phyloP scores from a whole-genome alignment of 306 rosid genomes.

The Rubus idaeus region DNA sequence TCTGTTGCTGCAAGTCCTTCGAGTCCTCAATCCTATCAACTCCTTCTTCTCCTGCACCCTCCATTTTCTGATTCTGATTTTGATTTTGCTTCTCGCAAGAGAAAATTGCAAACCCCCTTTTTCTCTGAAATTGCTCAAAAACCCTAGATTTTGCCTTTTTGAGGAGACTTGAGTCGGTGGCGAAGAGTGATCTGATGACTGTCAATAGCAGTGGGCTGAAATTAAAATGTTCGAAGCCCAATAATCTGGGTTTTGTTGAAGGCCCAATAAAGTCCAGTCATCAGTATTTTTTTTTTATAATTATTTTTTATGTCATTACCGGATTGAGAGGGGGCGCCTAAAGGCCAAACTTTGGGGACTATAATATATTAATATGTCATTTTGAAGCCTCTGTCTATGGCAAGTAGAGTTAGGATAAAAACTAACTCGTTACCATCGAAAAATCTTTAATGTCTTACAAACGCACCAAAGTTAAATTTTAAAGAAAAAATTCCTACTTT shows the following conservation, averaged over 20 bases:
- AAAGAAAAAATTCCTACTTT: too few species aligned
- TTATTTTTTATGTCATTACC: too few species aligned
- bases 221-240: not conserved
- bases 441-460: too few species aligned
- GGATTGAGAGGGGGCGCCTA: too few species aligned
- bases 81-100: not conserved
- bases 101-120: not conserved
- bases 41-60: slow-evolving; percentile 72
- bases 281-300: too few species aligned
- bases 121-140: not conserved
- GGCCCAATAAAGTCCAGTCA: not conserved
- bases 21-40: slow-evolving; percentile 67
- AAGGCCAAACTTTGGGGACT: too few species aligned
- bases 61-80: slow-evolving; percentile 45
- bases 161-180: not conserved
- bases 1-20: slow-evolving; percentile 89
- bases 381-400: too few species aligned
- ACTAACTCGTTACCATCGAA: too few species aligned
- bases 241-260: not conserved
- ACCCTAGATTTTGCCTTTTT: slow-evolving; percentile 4
- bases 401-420: too few species aligned
- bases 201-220: not conserved
- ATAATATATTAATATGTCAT: too few species aligned
- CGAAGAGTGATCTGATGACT: not conserved
- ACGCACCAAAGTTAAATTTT: too few species aligned